phyloP scores from a whole-genome alignment of 768 basidiomycete species.

The Albatrellus ellisii region DNA sequence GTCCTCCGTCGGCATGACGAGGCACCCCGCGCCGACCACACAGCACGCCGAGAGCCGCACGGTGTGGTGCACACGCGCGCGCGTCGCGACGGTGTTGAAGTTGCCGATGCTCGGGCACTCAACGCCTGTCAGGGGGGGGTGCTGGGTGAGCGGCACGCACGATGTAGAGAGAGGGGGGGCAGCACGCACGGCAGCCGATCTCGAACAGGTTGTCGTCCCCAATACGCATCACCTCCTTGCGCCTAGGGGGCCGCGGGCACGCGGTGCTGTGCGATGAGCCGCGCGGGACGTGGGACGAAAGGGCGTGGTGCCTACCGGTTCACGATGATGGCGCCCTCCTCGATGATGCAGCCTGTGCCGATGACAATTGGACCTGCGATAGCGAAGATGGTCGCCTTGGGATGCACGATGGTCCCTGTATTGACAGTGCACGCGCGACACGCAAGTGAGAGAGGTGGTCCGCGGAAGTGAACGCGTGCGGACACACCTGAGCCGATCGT shows the following conservation, averaged over 20 bases:
- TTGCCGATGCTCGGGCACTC: slow-evolving; percentile 78
- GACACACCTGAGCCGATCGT: slow-evolving; percentile 71
- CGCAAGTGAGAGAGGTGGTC: neutral
- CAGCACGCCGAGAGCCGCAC: slow-evolving; percentile 72
- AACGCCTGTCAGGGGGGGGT: slow-evolving; percentile 39
- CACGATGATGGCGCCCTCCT: slow-evolving; percentile 83
- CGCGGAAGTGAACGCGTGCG: neutral
- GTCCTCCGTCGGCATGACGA: slow-evolving; percentile 67
- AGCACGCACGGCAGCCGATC: slow-evolving; percentile 74
- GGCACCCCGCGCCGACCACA: slow-evolving; percentile 68
- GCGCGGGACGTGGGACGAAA: neutral
- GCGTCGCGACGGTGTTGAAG: slow-evolving; percentile 78
- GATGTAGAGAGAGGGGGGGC: neutral
- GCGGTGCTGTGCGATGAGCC: neutral
- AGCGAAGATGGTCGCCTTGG: slow-evolving; percentile 88
- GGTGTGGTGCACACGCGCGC: slow-evolving; percentile 72
- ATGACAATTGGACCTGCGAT: slow-evolving; percentile 85
- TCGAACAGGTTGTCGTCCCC: slow-evolving; percentile 93
- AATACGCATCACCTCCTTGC: slow-evolving; percentile 83
- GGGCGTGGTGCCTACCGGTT: slow-evolving; percentile 42
- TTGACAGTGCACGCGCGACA: neutral
- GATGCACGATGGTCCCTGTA: slow-evolving; percentile 78
- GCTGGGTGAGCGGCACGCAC: neutral
- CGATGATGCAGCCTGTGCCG: slow-evolving; percentile 79
- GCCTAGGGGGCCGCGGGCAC: slow-evolving; percentile 29